Evolutionary conservation across 1,284 basidiomycete genomes (phyloP).

Genomic region (Salmacisia buchloeana): DNA sequence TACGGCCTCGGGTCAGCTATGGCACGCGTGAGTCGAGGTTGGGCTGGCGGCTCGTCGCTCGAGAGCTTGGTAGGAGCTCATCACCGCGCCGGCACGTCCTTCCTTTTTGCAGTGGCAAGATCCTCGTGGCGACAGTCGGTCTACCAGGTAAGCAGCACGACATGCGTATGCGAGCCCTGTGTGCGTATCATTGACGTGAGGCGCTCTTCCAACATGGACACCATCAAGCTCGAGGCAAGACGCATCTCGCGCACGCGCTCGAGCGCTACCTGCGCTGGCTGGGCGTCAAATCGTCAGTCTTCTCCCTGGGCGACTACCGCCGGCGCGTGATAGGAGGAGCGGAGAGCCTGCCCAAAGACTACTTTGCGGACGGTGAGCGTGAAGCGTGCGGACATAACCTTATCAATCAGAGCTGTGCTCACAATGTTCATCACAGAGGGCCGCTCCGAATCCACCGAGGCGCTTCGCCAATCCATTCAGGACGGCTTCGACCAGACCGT

Average conservation of each 20-base stretch:
- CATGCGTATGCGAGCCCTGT: too few species aligned
- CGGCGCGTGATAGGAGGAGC: constrained; percentile 82
- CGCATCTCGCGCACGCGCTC: constrained; percentile 87
- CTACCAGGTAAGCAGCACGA: constrained; percentile 64
- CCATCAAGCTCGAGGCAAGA: constrained; percentile 81
- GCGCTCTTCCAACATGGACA: background rate
- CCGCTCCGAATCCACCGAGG: constrained; percentile 62
- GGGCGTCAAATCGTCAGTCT: constrained; percentile 89
- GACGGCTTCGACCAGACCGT: constrained; percentile 80
- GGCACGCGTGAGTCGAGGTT: constrained; percentile 22
- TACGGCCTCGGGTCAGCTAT: constrained; percentile 30
- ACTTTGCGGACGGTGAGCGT: constrained; percentile 74
- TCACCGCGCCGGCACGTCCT: background rate
- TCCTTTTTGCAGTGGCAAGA: constrained; percentile 62
- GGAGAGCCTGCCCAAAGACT: constrained; percentile 79
- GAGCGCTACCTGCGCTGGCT: constrained; percentile 97
- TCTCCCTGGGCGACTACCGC: constrained; percentile 90
- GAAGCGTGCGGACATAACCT: background rate
- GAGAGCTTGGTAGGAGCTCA: too few species aligned
- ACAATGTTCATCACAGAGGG: background rate
- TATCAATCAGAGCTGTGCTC: background rate
- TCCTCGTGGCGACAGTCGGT: constrained; percentile 83
- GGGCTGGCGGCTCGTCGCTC: background rate
- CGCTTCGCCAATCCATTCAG: constrained; percentile 67
- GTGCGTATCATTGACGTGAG: background rate